These are phyloP conservation scores for Thielaviopsis ethacetica DNA, from an alignment of 2,329 filamentous ascomycete species.

Conservation along the genomic window DNA sequence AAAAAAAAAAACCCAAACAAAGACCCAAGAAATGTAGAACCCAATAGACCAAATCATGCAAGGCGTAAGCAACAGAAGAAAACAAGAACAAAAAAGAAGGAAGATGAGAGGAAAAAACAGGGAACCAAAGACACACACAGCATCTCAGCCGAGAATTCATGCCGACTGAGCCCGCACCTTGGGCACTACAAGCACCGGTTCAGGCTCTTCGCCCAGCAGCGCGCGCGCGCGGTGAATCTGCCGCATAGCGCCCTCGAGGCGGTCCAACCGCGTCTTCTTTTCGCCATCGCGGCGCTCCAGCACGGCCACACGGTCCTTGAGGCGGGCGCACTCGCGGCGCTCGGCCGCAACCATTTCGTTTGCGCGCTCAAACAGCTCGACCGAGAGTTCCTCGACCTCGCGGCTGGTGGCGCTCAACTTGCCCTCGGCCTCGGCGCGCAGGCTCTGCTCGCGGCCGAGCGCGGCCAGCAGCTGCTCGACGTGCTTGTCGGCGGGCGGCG, in stretches of 20 bases:
- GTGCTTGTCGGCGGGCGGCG: slow-evolving; percentile 15
- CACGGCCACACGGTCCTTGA: slow-evolving; percentile 53
- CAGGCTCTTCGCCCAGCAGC: slow-evolving; percentile 29
- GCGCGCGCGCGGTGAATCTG: slow-evolving; percentile 55
- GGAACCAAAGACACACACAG: not conserved
- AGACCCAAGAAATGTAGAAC: too few relatives aligned
- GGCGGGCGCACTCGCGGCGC: slow-evolving; percentile 49
- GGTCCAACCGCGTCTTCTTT: slow-evolving; percentile 51
- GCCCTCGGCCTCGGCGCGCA: slow-evolving; percentile 53
- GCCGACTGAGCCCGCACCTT: slow-evolving; percentile 6
- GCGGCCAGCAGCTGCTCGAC: slow-evolving; percentile 38
- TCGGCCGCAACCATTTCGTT: slow-evolving; percentile 78
- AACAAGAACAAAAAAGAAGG: slow-evolving; percentile 1
- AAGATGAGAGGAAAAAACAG: not conserved
- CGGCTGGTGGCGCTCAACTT: slow-evolving; percentile 47
- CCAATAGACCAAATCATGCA: not conserved
- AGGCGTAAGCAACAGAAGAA: not conserved
- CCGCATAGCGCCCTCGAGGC: slow-evolving; percentile 52
- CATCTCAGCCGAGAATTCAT: not conserved
- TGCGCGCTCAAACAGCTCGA: slow-evolving; percentile 61
- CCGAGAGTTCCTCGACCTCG: slow-evolving; percentile 67
- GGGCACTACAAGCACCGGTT: slow-evolving; percentile 3
- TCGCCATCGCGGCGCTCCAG: slow-evolving; percentile 55
- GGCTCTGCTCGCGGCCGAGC: slow-evolving; percentile 47
- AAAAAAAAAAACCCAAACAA: too few relatives aligned